Percentiles rank a stretch among this genome's conserved stretches.
Conservation (phyloP, 768 basidiomycete species). For the Termitomyces sp. region DNA sequence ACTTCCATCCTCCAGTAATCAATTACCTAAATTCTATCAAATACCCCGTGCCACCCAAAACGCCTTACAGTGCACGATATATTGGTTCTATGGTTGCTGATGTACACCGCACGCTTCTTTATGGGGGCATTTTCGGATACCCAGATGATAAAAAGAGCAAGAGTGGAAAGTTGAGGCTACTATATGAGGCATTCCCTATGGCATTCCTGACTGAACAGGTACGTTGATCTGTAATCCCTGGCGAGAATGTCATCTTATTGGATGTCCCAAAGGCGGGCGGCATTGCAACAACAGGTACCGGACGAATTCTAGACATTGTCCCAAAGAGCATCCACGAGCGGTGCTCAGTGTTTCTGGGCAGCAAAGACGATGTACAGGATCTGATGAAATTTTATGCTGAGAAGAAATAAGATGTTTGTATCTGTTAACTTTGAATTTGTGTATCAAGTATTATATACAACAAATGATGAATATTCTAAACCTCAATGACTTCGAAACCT, state of each 20-base stretch:
- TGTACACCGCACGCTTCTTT: slow-evolving; percentile 92
- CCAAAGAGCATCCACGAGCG: slow-evolving; percentile 88
- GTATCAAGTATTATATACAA: neutral
- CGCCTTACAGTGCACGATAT: slow-evolving; percentile 88
- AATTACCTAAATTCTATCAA: slow-evolving; percentile 91
- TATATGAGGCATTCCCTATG: slow-evolving; percentile 99
- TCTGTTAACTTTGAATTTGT: slow-evolving; percentile 12
- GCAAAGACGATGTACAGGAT: slow-evolving; percentile 90
- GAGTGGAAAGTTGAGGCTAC: slow-evolving; percentile 87
- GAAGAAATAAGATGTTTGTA: slow-evolving; percentile 6
- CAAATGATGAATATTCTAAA: slow-evolving; percentile 2
- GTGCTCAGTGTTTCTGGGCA: slow-evolving; percentile 90
- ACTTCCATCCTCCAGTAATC: slow-evolving; percentile 80
- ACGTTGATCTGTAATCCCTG: slow-evolving; percentile 14
- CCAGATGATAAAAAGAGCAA: slow-evolving; percentile 98
- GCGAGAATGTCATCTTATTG: slow-evolving; percentile 7
- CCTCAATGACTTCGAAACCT: slow-evolving; percentile 18
- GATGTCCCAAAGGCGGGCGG: slow-evolving; percentile 75
- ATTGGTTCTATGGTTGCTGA: slow-evolving; percentile 99
- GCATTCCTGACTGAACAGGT: slow-evolving; percentile 93
- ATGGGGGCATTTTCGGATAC: slow-evolving; percentile 98
- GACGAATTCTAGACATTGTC: slow-evolving; percentile 88
- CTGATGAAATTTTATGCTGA: slow-evolving; percentile 81
- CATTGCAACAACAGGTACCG: slow-evolving; percentile 92
- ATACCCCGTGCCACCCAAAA: slow-evolving; percentile 72